Evolutionary conservation across 202 grass and related monocot genomes (phyloP).

Genomic region (Panicum hallii): DNA sequence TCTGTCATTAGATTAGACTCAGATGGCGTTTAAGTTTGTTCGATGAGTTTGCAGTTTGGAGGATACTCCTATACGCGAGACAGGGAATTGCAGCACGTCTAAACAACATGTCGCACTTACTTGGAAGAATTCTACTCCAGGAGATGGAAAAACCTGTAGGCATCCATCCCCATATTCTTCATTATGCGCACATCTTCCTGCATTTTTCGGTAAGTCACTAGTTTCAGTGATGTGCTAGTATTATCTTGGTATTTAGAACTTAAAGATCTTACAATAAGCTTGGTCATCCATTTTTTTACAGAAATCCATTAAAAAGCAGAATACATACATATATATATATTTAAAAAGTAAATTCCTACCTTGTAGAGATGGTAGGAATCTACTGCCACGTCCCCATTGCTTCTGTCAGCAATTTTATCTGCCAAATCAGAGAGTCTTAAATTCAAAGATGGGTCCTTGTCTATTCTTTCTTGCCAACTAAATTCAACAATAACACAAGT

Average conservation of each 20-base stretch:
- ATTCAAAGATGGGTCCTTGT: neutral
- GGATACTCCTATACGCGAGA: neutral
- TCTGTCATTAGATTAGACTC: conserved; percentile 39
- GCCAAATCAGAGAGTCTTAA: neutral
- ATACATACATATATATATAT: neutral
- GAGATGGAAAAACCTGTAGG: conserved; percentile 78
- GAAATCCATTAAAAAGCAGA: neutral
- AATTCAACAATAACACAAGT: neutral
- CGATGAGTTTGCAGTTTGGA: neutral
- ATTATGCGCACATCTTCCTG: conserved; percentile 70
- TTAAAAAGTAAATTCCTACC: conserved; percentile 3
- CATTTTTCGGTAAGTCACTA: neutral
- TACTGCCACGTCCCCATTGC: conserved; percentile 68
- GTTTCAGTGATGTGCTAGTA: neutral
- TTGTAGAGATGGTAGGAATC: conserved; percentile 79
- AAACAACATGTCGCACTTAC: conserved; percentile 29
- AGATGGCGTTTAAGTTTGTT: neutral
- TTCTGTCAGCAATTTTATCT: conserved; percentile 69
- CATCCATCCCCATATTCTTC: conserved; percentile 72
- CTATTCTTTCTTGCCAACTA: neutral
- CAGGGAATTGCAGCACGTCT: neutral
- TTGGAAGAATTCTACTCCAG: conserved; percentile 64
- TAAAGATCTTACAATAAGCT: neutral
- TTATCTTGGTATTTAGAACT: neutral
- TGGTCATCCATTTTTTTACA: neutral